These are phyloP conservation scores for Exophiala mesophila DNA, from an alignment of 2,329 filamentous ascomycete genomes.

Conservation along the genomic window DNA sequence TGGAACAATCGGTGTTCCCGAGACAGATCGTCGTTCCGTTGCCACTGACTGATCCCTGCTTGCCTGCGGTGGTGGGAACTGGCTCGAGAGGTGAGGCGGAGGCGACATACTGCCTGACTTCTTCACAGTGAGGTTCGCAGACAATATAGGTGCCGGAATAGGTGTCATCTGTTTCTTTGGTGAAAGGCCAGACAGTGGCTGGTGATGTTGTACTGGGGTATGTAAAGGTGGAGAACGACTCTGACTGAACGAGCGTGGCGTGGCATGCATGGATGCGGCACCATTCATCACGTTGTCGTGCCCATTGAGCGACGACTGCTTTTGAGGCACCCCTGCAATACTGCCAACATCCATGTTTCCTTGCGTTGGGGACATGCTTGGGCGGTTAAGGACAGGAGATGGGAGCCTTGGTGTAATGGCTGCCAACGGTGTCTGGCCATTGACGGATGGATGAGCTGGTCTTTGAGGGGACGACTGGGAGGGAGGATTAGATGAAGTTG, in stretches of 20 bases:
- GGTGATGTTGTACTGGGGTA: constrained; percentile 28
- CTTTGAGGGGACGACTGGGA: neutral
- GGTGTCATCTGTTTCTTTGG: constrained; percentile 38
- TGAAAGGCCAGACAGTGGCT: constrained; percentile 41
- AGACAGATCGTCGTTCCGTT: constrained; percentile 20
- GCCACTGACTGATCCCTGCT: too few species aligned
- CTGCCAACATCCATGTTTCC: constrained; percentile 46
- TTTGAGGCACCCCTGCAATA: constrained; percentile 41
- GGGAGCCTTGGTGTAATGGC: constrained; percentile 25
- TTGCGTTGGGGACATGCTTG: constrained; percentile 47
- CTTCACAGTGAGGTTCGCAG: constrained; percentile 29
- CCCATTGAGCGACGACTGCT: constrained; percentile 26
- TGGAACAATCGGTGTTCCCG: constrained; percentile 25
- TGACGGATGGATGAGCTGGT: neutral
- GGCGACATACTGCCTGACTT: constrained; percentile 16
- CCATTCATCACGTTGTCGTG: constrained; percentile 29
- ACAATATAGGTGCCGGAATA: constrained; percentile 31
- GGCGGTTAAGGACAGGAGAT: constrained; percentile 42
- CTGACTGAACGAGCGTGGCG: constrained; percentile 11
- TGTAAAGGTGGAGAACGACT: neutral
- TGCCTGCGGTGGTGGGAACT: too few species aligned
- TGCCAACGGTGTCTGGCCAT: constrained; percentile 25
- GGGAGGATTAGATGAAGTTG: neutral
- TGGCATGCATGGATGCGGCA: constrained; percentile 33
- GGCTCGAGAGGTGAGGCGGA: constrained; percentile 1